Evolutionary conservation across 2,329 filamentous ascomycete species (phyloP).

Genomic region (Pseudocercospora vitis): DNA sequence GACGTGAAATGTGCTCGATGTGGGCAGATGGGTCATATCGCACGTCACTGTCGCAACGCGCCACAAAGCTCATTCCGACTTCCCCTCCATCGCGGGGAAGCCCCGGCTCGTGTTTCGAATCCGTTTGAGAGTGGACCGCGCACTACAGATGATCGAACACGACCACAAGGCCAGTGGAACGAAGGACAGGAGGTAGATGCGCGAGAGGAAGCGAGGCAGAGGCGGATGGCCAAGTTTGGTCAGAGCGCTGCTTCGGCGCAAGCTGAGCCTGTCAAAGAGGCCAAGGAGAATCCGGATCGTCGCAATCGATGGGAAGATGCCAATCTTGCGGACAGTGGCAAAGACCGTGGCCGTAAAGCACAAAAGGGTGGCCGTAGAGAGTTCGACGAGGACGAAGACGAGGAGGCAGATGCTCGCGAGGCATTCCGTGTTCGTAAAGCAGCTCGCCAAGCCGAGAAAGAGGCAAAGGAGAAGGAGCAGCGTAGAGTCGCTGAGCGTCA

Average conservation of each 20-base stretch:
- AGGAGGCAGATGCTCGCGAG: conserved; percentile 30
- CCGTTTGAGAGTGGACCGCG: neutral
- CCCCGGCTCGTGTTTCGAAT: neutral
- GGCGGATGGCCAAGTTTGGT: conserved; percentile 6
- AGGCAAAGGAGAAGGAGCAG: conserved; percentile 26
- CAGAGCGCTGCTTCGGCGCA: too few relatives aligned
- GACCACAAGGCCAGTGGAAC: neutral
- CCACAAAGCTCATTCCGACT: too few relatives aligned
- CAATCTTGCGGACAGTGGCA: conserved; percentile 23
- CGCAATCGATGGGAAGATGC: conserved; percentile 24
- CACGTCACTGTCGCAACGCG: conserved; percentile 18
- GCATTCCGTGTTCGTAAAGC: conserved; percentile 29
- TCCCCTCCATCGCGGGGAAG: too few relatives aligned
- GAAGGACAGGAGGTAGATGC: neutral
- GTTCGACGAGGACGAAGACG: conserved; percentile 34
- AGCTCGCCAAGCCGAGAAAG: conserved; percentile 24
- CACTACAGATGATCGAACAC: neutral
- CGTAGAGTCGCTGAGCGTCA: conserved; percentile 26
- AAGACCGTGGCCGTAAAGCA: conserved; percentile 17
- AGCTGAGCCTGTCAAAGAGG: neutral
- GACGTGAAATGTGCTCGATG: conserved; percentile 19
- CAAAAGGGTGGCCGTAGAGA: conserved; percentile 23
- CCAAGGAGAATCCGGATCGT: conserved; percentile 15
- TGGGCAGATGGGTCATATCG: conserved; percentile 22
- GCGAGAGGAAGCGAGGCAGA: neutral